Conservation (phyloP, 306 rosid genomes). For the Cercis canadensis region DNA sequence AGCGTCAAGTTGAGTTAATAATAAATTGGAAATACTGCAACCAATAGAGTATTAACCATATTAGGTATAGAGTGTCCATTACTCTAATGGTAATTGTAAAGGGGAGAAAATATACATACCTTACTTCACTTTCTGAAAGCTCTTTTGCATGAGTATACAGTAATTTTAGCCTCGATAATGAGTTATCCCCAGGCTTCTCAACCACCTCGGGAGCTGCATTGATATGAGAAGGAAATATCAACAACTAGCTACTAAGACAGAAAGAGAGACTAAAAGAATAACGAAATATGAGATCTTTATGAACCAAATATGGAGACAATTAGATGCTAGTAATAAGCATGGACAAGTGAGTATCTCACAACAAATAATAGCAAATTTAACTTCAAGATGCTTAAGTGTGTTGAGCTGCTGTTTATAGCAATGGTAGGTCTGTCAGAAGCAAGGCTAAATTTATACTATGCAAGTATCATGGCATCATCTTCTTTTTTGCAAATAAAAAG, state of each 20-base stretch:
- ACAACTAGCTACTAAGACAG: conserved; percentile 19
- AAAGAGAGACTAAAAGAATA: conserved; percentile 12
- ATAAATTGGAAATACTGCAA: conserved; percentile 65
- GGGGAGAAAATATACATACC: conserved; percentile 43
- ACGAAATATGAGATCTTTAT: conserved; percentile 15
- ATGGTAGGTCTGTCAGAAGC: too few species aligned
- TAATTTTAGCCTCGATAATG: conserved; percentile 63
- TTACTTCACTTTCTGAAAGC: conserved; percentile 79
- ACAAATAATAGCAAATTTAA: not conserved
- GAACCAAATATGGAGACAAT: conserved; percentile 12
- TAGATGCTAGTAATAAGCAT: not conserved
- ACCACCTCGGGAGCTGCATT: conserved; percentile 90
- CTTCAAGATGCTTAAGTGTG: not conserved
- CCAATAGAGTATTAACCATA: conserved; percentile 13
- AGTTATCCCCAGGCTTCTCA: conserved; percentile 95
- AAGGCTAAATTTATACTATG: too few species aligned
- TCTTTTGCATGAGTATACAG: conserved; percentile 86
- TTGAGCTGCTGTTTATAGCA: not conserved
- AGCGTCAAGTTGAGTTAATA: conserved; percentile 76
- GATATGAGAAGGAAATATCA: conserved; percentile 33
- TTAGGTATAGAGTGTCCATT: conserved; percentile 32
- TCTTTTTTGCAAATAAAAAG: too few species aligned
- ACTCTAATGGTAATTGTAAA: conserved; percentile 2
- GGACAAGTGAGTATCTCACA: not conserved
- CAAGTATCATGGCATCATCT: too few species aligned